Conservation (phyloP, 148 eudicot genomes). For the Rhododendron ferrugineum region DNA sequence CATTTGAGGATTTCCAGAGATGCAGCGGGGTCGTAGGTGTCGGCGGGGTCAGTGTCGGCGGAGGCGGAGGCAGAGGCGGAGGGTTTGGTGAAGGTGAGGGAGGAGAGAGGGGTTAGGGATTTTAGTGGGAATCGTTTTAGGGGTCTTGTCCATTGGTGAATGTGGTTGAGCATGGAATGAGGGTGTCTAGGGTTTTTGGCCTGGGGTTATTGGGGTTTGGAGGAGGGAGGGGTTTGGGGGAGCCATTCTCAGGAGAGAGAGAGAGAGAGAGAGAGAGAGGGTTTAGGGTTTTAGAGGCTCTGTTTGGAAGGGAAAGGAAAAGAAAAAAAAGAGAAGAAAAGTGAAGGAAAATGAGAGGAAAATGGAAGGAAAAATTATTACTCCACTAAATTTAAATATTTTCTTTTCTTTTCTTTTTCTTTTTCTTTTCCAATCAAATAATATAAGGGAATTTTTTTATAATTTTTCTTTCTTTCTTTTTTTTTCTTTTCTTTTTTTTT, state of each 20-base stretch:
- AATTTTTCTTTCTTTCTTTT: too few relatives aligned
- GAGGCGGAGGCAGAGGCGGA: conserved; percentile 15
- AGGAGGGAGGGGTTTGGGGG: not conserved
- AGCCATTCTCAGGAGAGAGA: conserved; percentile 16
- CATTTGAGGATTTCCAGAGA: conserved; percentile 19
- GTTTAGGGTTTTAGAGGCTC: not conserved
- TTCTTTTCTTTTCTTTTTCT: too few relatives aligned
- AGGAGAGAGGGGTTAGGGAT: conserved; percentile 5
- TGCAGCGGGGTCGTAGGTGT: not conserved
- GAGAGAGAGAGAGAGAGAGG: not conserved
- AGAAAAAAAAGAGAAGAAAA: too few relatives aligned
- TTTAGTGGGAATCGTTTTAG: conserved; percentile 10
- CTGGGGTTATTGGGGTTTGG: conserved; percentile 16
- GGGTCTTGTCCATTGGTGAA: conserved; percentile 20
- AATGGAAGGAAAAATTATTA: too few relatives aligned
- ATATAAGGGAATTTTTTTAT: too few relatives aligned
- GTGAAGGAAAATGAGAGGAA: too few relatives aligned
- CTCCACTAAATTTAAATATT: too few relatives aligned
- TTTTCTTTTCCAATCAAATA: too few relatives aligned
- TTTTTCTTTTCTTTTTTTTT: too few relatives aligned
- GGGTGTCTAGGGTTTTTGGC: conserved; percentile 4
- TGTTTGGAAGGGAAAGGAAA: too few relatives aligned
- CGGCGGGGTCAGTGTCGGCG: not conserved
- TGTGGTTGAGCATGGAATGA: conserved; percentile 36
- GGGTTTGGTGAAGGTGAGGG: conserved; percentile 22